Evolutionary conservation across 768 basidiomycete species (phyloP), one percentile per base, ranked within the genome.

Genomic region (Coprinellus aureogranulatus): DNA sequence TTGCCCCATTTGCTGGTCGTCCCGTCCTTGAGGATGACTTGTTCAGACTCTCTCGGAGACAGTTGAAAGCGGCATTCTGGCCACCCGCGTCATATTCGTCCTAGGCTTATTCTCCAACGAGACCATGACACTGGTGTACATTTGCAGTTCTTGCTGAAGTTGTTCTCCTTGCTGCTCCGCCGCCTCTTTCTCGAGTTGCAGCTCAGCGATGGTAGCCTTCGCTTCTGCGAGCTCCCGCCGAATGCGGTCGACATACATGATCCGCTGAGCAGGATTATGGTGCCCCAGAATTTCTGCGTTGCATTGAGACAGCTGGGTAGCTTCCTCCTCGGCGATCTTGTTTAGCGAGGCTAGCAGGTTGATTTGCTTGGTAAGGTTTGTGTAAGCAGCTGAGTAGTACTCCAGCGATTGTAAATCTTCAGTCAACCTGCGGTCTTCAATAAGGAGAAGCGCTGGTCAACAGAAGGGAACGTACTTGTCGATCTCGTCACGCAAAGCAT

Each of bases 211-310:
- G 75, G 78, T 78, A 85, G 87, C 63, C 70, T 92, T 93, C 4
- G 82, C 78, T 55, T 92, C 86, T 2, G 90, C 84, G 49, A 95
- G 73, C 67, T 96, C 93, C 55, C 81, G 75, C 34, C 94, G 80
- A 53, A 97, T 84, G 54, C 86, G 80, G 58, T 95, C 94, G 16
- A 97, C 85, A 63, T 96, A 95, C 68, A 86, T 77, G 64, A 97
- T 93, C 58, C 86, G 83, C 70, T 96, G 94, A 1, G 85, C 84
- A 9, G 90, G 89, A 66, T 95, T 94, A 31, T 81, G 79, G 67
- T 95, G 93, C 0, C 91, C 85, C 18, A 94, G 74, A 57, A 96
- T 89, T 67, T 94, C 86, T 0, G 91, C 89, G 61, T 95, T 95
- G 73, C 92, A 88, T 64, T 78, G 80, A 62, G 89, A 86, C 42